Base-by-base conservation (phyloP, 148 eudicot genomes). In the Rhododendron vialii region DNA sequence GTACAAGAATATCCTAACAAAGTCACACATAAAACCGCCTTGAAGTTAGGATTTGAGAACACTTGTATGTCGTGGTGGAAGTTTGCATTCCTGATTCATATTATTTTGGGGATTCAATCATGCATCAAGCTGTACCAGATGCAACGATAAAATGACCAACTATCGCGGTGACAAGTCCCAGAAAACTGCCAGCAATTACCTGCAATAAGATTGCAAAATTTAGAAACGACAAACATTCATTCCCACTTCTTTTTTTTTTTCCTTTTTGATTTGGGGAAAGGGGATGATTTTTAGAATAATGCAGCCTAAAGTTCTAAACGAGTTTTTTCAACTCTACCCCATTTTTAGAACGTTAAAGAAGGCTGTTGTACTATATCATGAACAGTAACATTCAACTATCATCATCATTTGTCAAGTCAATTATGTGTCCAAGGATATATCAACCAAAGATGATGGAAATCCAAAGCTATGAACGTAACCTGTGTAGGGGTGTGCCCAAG, bases 401-500 rank as follows among this genome's bases (percentile, higher is more conserved):
- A 83, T 48, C 4, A 30, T 57, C 43, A 43, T 63, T 17, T 47
- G 9, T 50, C 43, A 53, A 53, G 81, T 12, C 51, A 76, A 76
- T 76, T n/a, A 76, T 47, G 41, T 75, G 38, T 57, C 48, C 75
- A 79, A 51, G 24, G 36, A 84, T 73, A 33, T n/a, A 53, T 79
- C 83, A 78, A 67, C 63, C 35, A 38, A 51, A 51, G 28, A 55
- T 50, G 65, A 76, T 13, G n/a, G 38, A 45, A 78, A 11, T 81
- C 51, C 17, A 41, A 55, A 28, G 36, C 7, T 6, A n/a, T 82
- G 69, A 69, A 89, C 84, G 8, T 81, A 88, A 92, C 99, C 98
- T 97, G 98, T 28, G 93, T 92, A 73, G 99, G 99, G 81, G 98
- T 98, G 88, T 98, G 99, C 33, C 99, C 99, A 82, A 98, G 96